Percentiles rank a stretch among this genome's conserved stretches.
These are phyloP conservation scores for Apiotrichum domesticum DNA, from an alignment of 1,284 basidiomycete species.

Conservation along the genomic window DNA sequence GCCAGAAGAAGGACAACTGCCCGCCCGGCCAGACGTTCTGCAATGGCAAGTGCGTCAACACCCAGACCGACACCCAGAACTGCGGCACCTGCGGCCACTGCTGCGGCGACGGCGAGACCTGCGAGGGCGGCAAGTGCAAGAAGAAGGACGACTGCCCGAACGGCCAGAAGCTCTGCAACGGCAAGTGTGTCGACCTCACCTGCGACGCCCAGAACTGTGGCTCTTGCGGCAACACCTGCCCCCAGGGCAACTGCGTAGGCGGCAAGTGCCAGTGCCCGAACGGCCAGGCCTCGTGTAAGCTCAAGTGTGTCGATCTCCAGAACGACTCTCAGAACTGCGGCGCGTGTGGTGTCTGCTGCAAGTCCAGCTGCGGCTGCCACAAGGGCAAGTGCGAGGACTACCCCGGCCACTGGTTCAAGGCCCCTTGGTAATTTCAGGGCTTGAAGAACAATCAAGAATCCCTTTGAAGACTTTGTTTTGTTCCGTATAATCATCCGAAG, in stretches of 20 bases:
- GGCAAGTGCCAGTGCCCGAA: neutral
- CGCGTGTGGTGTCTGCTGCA: neutral
- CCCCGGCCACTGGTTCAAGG: no score
- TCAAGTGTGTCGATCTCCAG: neutral
- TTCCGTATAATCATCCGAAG: no score
- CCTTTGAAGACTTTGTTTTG: no score
- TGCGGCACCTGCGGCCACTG: neutral
- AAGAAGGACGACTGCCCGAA: neutral
- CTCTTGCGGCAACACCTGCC: no score
- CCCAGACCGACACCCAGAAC: neutral
- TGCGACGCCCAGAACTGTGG: no score
- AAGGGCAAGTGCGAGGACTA: neutral
- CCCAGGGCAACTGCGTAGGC: no score
- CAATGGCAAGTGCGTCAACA: neutral
- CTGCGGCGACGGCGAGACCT: neutral
- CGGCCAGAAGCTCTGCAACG: neutral
- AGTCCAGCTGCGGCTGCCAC: neutral
- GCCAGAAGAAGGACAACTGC: neutral
- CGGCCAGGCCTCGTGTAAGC: neutral
- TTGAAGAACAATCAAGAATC: no score
- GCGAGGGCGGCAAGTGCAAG: neutral
- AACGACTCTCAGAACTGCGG: neutral
- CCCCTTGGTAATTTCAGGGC: neutral
- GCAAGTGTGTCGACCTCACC: neutral
- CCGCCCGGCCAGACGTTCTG: neutral